Conservation (phyloP, 768 basidiomycete species). For the Leccinum pellstonianum region DNA sequence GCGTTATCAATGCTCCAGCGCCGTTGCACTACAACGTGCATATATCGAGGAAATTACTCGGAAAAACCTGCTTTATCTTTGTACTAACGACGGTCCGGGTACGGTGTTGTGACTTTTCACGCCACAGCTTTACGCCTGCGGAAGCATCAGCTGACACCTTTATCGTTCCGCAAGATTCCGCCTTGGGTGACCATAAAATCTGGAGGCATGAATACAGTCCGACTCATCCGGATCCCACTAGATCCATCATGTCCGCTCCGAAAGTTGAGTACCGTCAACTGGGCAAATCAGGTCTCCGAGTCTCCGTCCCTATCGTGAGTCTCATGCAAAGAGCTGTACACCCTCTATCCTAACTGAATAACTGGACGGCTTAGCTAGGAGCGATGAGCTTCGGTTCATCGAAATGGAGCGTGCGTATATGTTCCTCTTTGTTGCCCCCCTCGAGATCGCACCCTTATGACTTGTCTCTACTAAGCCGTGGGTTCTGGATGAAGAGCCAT, state of each 20-base stretch:
- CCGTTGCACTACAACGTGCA: neutral
- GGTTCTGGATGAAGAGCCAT: slow-evolving; percentile 28
- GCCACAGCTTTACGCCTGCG: too few species aligned
- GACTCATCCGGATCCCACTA: neutral
- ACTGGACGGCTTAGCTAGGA: slow-evolving; percentile 18
- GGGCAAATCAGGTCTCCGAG: slow-evolving; percentile 29
- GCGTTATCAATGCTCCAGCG: neutral
- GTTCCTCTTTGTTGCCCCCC: neutral
- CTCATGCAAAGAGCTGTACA: neutral
- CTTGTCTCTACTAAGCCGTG: slow-evolving; percentile 16
- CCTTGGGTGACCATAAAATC: neutral
- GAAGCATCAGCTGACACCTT: neutral
- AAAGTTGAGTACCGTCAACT: slow-evolving; percentile 26
- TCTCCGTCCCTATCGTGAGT: slow-evolving; percentile 37
- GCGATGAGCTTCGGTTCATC: slow-evolving; percentile 30
- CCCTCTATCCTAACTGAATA: neutral
- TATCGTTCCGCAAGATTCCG: neutral
- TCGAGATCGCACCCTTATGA: neutral
- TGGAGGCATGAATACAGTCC: neutral
- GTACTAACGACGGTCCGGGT: too few species aligned
- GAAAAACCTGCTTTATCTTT: neutral
- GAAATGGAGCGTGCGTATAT: slow-evolving; percentile 27
- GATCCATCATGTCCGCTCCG: slow-evolving; percentile 8
- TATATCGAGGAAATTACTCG: neutral
- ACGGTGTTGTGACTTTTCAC: too few species aligned